Conservation (phyloP, 139 green algal species). For the Tetratostichococcus sp. region DNA sequence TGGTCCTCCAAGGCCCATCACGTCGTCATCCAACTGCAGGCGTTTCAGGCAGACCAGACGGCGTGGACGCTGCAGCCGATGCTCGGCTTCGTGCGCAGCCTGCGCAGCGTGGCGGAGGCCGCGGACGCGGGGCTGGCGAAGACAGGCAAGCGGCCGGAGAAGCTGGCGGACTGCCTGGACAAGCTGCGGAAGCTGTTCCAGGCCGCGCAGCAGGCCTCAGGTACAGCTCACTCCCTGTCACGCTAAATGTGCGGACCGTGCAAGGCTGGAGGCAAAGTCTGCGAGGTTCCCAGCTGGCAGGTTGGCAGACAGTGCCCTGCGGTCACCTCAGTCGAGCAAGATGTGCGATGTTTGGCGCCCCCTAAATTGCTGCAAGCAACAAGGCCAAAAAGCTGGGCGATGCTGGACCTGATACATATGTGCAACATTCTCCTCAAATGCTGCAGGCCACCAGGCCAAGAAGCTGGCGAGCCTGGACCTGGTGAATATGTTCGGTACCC, state of each 20-base stretch:
- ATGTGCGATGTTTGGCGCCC: too few relatives aligned
- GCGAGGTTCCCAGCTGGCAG: too few relatives aligned
- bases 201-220: slow-evolving; percentile 30
- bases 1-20: too few relatives aligned
- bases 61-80: slow-evolving; percentile 44
- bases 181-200: slow-evolving; percentile 64
- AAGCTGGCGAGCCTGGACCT: background rate
- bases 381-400: too few relatives aligned
- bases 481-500: too few relatives aligned
- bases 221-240: too few relatives aligned
- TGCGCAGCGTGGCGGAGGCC: slow-evolving; percentile 27
- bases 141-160: slow-evolving; percentile 30
- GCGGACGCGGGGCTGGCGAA: slow-evolving; percentile 37
- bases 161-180: slow-evolving; percentile 49
- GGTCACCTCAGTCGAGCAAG: too few relatives aligned
- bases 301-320: too few relatives aligned
- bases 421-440: too few relatives aligned
- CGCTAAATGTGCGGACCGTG: background rate
- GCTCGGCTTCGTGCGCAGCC: slow-evolving; percentile 40
- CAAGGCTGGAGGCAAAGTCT: background rate
- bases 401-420: background rate
- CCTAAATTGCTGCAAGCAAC: too few relatives aligned
- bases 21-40: too few relatives aligned
- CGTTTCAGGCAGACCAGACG: slow-evolving; percentile 35
- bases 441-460: slow-evolving; percentile 1